phyloP scores from a whole-genome alignment of 352 stramenopile species.

The Blastocystis sp. region DNA sequence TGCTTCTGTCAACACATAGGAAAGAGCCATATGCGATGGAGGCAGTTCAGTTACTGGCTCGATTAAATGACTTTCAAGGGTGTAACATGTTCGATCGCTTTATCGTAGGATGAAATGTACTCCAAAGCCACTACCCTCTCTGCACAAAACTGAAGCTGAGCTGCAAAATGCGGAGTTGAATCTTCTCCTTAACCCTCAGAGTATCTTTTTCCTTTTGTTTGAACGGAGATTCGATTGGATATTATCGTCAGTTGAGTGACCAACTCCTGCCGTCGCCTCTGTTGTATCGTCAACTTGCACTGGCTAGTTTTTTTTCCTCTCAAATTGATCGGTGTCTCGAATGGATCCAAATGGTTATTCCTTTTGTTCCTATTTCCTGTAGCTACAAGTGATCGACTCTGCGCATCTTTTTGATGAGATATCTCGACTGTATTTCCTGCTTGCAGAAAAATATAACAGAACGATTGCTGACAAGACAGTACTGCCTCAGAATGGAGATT shows the following conservation, averaged over 20 bases:
- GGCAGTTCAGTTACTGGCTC: background rate
- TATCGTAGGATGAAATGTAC: background rate
- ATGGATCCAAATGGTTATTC: background rate
- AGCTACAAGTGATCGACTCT: background rate
- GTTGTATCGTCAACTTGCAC: background rate
- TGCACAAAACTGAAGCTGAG: background rate
- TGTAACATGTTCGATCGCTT: background rate
- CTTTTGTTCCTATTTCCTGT: background rate
- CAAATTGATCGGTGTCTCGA: background rate
- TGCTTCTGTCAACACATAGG: background rate
- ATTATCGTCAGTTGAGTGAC: background rate
- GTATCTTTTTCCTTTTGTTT: background rate
- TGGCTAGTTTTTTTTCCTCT: background rate
- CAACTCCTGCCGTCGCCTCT: background rate
- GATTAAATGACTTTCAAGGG: constrained; percentile 37
- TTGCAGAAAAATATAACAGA: background rate
- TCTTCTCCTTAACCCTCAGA: background rate
- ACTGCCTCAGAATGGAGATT: too few species aligned
- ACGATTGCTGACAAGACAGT: background rate
- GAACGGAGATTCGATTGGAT: background rate
- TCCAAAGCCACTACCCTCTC: background rate
- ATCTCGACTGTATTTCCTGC: background rate
- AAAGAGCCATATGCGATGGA: constrained; percentile 5
- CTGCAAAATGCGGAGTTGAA: background rate
- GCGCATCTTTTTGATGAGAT: background rate